Percentiles rank a stretch among this genome's conserved stretches.
Conservation (phyloP, 2,329 filamentous ascomycete species). For the Trichoderma aggressivum region DNA sequence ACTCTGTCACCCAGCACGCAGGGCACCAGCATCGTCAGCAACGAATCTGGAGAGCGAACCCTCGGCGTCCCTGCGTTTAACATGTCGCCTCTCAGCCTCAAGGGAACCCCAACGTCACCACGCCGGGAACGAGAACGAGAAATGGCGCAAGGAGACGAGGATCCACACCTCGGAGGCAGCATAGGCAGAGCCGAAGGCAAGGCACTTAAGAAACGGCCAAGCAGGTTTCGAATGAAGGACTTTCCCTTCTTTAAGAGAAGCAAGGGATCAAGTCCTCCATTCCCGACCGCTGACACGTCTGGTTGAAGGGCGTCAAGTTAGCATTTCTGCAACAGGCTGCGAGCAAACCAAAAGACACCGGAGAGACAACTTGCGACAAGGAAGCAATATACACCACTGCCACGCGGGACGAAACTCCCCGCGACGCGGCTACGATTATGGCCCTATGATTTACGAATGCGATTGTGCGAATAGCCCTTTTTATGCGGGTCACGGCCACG, state of each 20-base stretch:
- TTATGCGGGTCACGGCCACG: slow-evolving; percentile 7
- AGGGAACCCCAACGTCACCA: slow-evolving; percentile 29
- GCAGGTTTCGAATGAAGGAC: slow-evolving; percentile 61
- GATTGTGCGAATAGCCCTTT: slow-evolving; percentile 15
- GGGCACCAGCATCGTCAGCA: slow-evolving; percentile 63
- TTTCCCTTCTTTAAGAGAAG: slow-evolving; percentile 55
- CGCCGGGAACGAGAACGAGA: slow-evolving; percentile 19
- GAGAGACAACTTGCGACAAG: background rate
- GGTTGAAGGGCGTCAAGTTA: slow-evolving; percentile 27
- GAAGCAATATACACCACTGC: background rate
- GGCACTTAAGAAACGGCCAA: slow-evolving; percentile 58
- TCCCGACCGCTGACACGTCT: slow-evolving; percentile 33
- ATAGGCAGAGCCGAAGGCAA: slow-evolving; percentile 48
- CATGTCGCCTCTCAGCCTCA: slow-evolving; percentile 37
- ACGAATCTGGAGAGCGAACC: slow-evolving; percentile 53
- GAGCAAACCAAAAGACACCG: background rate
- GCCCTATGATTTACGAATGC: slow-evolving; percentile 17
- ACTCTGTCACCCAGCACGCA: slow-evolving; percentile 63
- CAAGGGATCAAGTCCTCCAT: slow-evolving; percentile 39
- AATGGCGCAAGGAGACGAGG: slow-evolving; percentile 28
- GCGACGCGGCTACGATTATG: slow-evolving; percentile 13
- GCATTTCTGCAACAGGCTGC: background rate
- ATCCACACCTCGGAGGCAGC: slow-evolving; percentile 39
- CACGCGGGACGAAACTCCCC: background rate
- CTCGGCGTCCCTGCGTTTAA: slow-evolving; percentile 41